Percentiles rank a stretch among this genome's conserved stretches.
These are phyloP conservation scores for Staphylotrichum tortipilum DNA, from an alignment of 495 filamentous ascomycete genomes.

Conservation along the genomic window DNA sequence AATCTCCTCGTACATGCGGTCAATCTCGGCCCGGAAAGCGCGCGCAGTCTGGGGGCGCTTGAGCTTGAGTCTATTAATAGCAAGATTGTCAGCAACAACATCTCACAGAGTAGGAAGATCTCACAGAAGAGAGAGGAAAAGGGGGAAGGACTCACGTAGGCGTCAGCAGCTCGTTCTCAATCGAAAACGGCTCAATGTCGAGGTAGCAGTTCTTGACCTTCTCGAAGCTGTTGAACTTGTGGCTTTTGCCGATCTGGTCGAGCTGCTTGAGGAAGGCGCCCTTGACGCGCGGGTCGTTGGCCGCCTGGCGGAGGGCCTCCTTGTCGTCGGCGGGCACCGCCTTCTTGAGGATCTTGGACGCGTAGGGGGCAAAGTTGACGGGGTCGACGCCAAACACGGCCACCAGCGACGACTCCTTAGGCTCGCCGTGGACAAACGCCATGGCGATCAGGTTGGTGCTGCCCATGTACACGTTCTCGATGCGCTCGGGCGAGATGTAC, in stretches of 20 bases:
- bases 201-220: conserved; percentile 65
- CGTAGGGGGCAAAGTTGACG: conserved; percentile 68
- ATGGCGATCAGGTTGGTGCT: conserved; percentile 66
- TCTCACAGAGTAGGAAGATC: too few species aligned
- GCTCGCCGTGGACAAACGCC: conserved; percentile 88
- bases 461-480: conserved; percentile 88
- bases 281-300: conserved; percentile 58
- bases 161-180: conserved; percentile 91
- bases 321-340: conserved; percentile 53
- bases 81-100: neutral
- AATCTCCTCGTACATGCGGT: conserved; percentile 71
- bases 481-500: conserved; percentile 93
- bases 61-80: conserved; percentile 66
- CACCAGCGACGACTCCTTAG: conserved; percentile 72
- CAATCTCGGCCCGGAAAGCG: conserved; percentile 63
- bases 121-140: neutral
- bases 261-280: conserved; percentile 70
- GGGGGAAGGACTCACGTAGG: conserved; percentile 68
- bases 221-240: conserved; percentile 87
- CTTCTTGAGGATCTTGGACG: conserved; percentile 63
- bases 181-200: conserved; percentile 79
- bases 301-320: conserved; percentile 55
- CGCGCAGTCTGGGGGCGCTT: conserved; percentile 85
- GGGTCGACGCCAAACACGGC: conserved; percentile 82
- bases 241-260: conserved; percentile 69